Evolutionary conservation across 306 rosid species (phyloP).

Genomic region (Vigna hirtella): DNA sequence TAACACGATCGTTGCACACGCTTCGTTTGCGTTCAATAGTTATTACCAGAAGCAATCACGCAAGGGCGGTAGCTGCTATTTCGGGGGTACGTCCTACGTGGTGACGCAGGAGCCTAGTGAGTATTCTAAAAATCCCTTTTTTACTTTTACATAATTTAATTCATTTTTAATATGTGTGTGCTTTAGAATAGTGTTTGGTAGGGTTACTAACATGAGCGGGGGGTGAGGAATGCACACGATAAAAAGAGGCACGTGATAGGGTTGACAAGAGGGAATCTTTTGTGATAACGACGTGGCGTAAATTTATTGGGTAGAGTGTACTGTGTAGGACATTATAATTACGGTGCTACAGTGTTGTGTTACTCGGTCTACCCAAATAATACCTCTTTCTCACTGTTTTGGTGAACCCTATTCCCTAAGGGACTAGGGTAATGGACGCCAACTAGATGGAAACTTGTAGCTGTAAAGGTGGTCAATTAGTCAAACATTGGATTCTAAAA

Average conservation of each 20-base stretch:
- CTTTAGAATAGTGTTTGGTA: neutral
- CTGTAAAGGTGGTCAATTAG: constrained; percentile 20
- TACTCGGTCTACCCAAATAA: constrained; percentile 6
- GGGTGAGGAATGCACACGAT: constrained; percentile 24
- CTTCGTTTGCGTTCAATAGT: constrained; percentile 90
- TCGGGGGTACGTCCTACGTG: constrained; percentile 90
- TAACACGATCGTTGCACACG: constrained; percentile 74
- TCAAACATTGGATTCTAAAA: constrained; percentile 41
- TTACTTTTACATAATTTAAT: neutral
- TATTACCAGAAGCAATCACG: constrained; percentile 86
- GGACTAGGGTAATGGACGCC: neutral
- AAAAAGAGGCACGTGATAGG: constrained; percentile 55
- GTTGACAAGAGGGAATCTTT: constrained; percentile 45
- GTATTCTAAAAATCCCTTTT: constrained; percentile 38
- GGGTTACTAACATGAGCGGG: constrained; percentile 38
- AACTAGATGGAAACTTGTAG: constrained; percentile 5
- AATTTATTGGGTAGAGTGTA: constrained; percentile 41
- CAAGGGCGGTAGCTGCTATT: constrained; percentile 80
- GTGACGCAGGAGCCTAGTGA: constrained; percentile 94
- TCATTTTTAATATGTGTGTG: constrained; percentile 6
- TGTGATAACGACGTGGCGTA: constrained; percentile 26
- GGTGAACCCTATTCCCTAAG: neutral
- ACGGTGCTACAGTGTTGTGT: constrained; percentile 29
- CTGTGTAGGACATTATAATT: neutral
- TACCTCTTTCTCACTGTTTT: neutral